Conservation (phyloP, 2,329 filamentous ascomycete species). For the Clonostachys chloroleuca region DNA sequence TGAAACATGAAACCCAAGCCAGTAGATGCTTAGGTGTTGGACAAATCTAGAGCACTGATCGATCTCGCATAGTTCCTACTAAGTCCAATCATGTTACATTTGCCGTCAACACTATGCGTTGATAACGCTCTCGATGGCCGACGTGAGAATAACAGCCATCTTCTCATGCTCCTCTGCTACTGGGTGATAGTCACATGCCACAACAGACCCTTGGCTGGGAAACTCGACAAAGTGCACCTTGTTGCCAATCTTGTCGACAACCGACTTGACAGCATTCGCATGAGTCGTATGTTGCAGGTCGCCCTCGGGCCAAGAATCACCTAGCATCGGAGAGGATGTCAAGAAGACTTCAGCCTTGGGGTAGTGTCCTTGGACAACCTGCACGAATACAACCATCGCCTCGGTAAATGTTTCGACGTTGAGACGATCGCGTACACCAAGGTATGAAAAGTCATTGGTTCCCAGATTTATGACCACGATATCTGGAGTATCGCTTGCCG, state of each 20-base stretch:
- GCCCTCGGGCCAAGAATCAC: constrained; percentile 26
- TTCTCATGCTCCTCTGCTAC: constrained; percentile 27
- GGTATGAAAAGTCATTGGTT: constrained; percentile 36
- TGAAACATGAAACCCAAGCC: no score
- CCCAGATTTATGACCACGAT: constrained; percentile 36
- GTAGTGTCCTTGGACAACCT: constrained; percentile 24
- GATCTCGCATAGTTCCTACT: no score
- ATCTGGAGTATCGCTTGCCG: constrained; percentile 15
- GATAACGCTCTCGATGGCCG: constrained; percentile 12
- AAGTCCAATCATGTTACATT: no score
- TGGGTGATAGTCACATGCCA: constrained; percentile 36
- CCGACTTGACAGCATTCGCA: constrained; percentile 21
- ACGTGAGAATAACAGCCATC: constrained; percentile 17
- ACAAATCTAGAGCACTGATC: no score
- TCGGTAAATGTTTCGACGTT: constrained; percentile 15
- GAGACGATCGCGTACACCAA: constrained; percentile 16
- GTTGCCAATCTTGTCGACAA: constrained; percentile 18
- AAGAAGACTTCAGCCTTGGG: constrained; percentile 29
- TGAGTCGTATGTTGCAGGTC: constrained; percentile 31
- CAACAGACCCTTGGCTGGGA: constrained; percentile 28
- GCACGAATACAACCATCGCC: constrained; percentile 22
- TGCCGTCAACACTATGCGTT: no score
- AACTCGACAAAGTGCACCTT: constrained; percentile 32
- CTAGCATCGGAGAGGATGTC: constrained; percentile 30
- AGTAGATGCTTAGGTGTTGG: no score